Conservation (phyloP, 768 basidiomycete species). For the Tremella yokohamensis region DNA sequence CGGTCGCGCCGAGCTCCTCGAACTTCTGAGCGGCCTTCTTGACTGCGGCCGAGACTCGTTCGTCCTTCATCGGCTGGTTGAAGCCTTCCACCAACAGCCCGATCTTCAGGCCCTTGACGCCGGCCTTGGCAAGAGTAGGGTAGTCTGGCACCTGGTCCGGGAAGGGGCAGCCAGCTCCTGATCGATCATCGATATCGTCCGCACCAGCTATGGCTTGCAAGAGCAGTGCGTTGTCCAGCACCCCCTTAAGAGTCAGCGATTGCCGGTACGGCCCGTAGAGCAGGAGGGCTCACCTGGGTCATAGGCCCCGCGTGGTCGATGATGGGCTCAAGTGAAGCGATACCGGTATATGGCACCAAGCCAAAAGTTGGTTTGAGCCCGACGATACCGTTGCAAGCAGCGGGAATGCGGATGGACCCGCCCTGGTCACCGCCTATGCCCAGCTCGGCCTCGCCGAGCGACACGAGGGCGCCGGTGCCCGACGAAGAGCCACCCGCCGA, state of each 20-base stretch:
- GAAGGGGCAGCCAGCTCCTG: conserved; percentile 49
- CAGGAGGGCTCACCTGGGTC: conserved; percentile 45
- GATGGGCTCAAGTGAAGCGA: conserved; percentile 31
- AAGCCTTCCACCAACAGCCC: conserved; percentile 55
- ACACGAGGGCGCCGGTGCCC: conserved; percentile 54
- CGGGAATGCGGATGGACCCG: conserved; percentile 54
- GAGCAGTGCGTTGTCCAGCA: conserved; percentile 54
- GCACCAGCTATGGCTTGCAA: conserved; percentile 55
- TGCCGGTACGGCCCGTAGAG: background rate
- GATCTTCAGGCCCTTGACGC: conserved; percentile 52
- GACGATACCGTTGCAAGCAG: conserved; percentile 53
- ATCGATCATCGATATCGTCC: conserved; percentile 56
- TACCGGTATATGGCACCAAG: conserved; percentile 56
- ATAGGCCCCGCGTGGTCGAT: conserved; percentile 41
- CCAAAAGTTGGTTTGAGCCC: conserved; percentile 55
- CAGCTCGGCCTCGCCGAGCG: conserved; percentile 53
- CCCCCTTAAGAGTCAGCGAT: conserved; percentile 32
- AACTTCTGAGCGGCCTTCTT: conserved; percentile 51
- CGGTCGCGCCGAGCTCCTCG: conserved; percentile 52
- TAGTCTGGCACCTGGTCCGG: conserved; percentile 52
- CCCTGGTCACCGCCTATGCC: conserved; percentile 58
- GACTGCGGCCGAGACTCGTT: conserved; percentile 51
- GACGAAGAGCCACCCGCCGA: conserved; percentile 55
- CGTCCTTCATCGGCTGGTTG: conserved; percentile 51
- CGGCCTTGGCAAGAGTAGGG: conserved; percentile 22